Conservation (phyloP, 768 basidiomycete species). For the Coprinopsis sp. region DNA sequence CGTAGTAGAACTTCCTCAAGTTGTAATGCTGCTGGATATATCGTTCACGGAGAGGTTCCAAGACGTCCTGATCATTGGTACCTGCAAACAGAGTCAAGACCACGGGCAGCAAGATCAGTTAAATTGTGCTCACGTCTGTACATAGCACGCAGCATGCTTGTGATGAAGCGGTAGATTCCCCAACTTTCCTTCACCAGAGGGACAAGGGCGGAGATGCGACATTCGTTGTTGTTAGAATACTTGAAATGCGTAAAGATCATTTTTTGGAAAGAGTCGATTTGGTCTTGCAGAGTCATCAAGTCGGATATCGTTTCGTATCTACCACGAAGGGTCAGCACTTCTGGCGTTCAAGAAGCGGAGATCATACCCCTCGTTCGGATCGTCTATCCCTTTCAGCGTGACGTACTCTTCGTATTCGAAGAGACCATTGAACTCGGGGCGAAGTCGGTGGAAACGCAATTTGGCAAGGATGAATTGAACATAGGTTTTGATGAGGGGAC, state of each 20-base stretch:
- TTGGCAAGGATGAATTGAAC: conserved; percentile 95
- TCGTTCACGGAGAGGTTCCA: conserved; percentile 84
- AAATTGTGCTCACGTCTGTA: conserved; percentile 63
- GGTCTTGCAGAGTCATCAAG: conserved; percentile 96
- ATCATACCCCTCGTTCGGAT: conserved; percentile 96
- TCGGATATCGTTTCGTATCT: conserved; percentile 98
- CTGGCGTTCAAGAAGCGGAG: not conserved
- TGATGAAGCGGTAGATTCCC: conserved; percentile 98
- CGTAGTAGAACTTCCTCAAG: conserved; percentile 97
- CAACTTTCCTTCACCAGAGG: conserved; percentile 98
- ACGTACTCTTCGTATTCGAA: conserved; percentile 99
- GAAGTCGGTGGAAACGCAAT: conserved; percentile 89
- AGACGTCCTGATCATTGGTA: conserved; percentile 81
- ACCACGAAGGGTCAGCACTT: conserved; percentile 12
- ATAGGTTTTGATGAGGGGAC: conserved; percentile 88
- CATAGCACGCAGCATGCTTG: conserved; percentile 97
- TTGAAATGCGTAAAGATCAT: conserved; percentile 95
- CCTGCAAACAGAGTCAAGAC: conserved; percentile 39
- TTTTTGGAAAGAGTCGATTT: conserved; percentile 98
- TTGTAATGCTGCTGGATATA: conserved; percentile 90
- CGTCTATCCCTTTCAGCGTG: conserved; percentile 93
- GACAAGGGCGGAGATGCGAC: conserved; percentile 92
- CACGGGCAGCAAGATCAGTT: conserved; percentile 4
- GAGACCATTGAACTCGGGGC: conserved; percentile 96
- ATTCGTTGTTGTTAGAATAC: conserved; percentile 91